Conservation (phyloP, 106 monocot genomes). For the Phalaenopsis equestris region DNA sequence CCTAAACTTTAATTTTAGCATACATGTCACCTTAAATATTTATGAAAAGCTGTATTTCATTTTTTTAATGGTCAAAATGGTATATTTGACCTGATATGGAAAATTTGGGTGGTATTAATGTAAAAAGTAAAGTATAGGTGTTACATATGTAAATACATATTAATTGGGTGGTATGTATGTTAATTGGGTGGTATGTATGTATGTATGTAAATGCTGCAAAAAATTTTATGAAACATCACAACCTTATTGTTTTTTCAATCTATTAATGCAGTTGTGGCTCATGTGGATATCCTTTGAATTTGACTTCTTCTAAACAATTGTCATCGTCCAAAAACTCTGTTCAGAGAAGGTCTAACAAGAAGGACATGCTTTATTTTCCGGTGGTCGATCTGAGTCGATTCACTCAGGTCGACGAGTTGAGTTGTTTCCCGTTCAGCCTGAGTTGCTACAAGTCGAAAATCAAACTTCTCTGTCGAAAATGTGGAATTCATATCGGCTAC, state of each 20-base stretch:
- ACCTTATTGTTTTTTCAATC: not conserved
- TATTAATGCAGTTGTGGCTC: conserved; percentile 42
- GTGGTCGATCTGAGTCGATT: conserved; percentile 60
- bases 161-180: too few relatives aligned
- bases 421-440: conserved; percentile 38
- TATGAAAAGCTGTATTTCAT: too few relatives aligned
- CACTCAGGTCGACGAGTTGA: conserved; percentile 55
- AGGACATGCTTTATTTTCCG: conserved; percentile 42
- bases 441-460: conserved; percentile 40
- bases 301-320: conserved; percentile 52
- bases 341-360: conserved; percentile 43
- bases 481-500: conserved; percentile 38
- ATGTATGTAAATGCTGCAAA: not conserved
- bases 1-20: too few relatives aligned
- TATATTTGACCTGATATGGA: too few relatives aligned
- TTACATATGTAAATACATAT: too few relatives aligned
- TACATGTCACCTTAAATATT: too few relatives aligned
- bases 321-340: conserved; percentile 26
- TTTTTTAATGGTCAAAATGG: too few relatives aligned
- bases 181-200: too few relatives aligned
- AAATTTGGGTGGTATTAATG: too few relatives aligned
- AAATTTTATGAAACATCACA: not conserved
- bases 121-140: too few relatives aligned
- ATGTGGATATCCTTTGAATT: conserved; percentile 60
- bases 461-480: conserved; percentile 65